Evolutionary conservation across 2,329 filamentous ascomycete genomes (phyloP).

Genomic region (Sclerotinia sclerotiorum): DNA sequence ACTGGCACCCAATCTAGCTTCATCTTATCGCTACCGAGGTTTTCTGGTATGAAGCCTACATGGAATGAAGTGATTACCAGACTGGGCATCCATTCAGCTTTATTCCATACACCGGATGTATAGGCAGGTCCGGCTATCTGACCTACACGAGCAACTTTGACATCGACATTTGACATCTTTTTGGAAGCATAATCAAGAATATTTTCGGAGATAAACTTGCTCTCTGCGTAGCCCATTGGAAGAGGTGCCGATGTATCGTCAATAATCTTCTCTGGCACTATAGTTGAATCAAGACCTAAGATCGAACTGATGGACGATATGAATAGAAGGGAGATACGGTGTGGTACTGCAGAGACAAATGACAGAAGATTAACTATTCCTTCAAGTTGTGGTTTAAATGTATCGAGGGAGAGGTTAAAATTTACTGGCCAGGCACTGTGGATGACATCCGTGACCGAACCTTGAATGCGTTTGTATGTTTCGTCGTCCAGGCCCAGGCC

Average conservation of each 20-base stretch:
- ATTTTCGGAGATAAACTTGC: slow-evolving; percentile 39
- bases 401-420: slow-evolving; percentile 40
- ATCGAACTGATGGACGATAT: slow-evolving; percentile 36
- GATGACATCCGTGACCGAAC: slow-evolving; percentile 31
- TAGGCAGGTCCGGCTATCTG: slow-evolving; percentile 46
- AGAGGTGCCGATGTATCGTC: slow-evolving; percentile 21
- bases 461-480: slow-evolving; percentile 21
- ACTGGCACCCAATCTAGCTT: slow-evolving; percentile 16
- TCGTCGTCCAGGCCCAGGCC: slow-evolving; percentile 48
- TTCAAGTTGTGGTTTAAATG: slow-evolving; percentile 42
- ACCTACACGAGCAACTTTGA: slow-evolving; percentile 47
- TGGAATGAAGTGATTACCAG: slow-evolving; percentile 5
- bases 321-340: slow-evolving; percentile 33
- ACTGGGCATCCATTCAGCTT: slow-evolving; percentile 9
- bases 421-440: slow-evolving; percentile 44
- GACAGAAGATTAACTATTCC: slow-evolving; percentile 44
- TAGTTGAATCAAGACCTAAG: slow-evolving; percentile 28
- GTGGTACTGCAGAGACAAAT: slow-evolving; percentile 21
- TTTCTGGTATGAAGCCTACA: slow-evolving; percentile 1
- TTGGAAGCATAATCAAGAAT: slow-evolving; percentile 45
- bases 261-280: slow-evolving; percentile 7
- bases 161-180: slow-evolving; percentile 41
- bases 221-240: slow-evolving; percentile 35
- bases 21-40: not conserved
- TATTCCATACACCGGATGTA: not conserved